Percentiles rank a stretch among this genome's conserved stretches.
Conservation (phyloP, 768 basidiomycete species). For the Amanita pseudoporphyria region DNA sequence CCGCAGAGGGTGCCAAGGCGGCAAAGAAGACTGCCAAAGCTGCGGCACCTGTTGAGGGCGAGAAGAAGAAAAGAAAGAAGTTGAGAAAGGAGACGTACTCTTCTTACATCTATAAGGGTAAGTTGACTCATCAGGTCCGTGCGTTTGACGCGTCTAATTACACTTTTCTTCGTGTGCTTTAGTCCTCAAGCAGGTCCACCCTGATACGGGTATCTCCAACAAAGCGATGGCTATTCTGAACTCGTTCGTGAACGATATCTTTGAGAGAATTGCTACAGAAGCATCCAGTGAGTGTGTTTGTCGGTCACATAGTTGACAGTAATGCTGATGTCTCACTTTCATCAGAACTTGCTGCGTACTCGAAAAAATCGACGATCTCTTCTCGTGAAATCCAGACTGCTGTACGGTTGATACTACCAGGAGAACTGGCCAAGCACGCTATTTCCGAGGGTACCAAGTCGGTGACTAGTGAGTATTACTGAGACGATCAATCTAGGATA, state of each 20-base stretch:
- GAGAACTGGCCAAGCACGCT: conserved; percentile 97
- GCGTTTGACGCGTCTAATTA: not conserved
- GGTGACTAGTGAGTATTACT: conserved; percentile 36
- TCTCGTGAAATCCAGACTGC: conserved; percentile 97
- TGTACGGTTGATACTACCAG: conserved; percentile 91
- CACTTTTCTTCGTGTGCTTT: not conserved
- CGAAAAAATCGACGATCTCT: conserved; percentile 98
- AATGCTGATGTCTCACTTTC: conserved; percentile 4
- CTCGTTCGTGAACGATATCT: conserved; percentile 91
- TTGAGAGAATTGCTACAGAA: conserved; percentile 85
- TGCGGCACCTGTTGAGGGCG: conserved; percentile 53
- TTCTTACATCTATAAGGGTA: conserved; percentile 87
- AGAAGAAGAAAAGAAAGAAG: conserved; percentile 87
- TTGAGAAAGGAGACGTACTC: conserved; percentile 87
- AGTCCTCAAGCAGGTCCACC: conserved; percentile 97
- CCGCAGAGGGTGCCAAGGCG: conserved; percentile 53
- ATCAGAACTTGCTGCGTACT: conserved; percentile 91
- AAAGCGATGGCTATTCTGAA: conserved; percentile 91
- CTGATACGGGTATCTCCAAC: conserved; percentile 98
- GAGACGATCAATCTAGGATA: not conserved
- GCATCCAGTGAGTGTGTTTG: conserved; percentile 60
- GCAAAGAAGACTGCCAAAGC: conserved; percentile 75
- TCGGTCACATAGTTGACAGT: not conserved
- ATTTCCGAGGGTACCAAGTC: conserved; percentile 84
- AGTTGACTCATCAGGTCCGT: conserved; percentile 5